These are phyloP conservation scores for Malbranchea zuffiana DNA, from an alignment of 2,329 filamentous ascomycete genomes.

Conservation along the genomic window DNA sequence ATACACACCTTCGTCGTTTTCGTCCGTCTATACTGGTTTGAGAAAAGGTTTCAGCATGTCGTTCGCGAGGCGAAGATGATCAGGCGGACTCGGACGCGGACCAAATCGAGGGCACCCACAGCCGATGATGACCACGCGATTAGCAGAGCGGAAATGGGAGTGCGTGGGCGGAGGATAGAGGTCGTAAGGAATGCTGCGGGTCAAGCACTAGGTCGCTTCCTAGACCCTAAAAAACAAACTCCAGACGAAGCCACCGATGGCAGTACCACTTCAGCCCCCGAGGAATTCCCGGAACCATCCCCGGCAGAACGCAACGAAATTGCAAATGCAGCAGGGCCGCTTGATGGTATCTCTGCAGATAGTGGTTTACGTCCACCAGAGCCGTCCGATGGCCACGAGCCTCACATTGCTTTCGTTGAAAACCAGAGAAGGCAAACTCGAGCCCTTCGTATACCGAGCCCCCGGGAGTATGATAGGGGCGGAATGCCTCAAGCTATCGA, in stretches of 20 bases:
- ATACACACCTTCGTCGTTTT: constrained; percentile 82
- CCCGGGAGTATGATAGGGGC: constrained; percentile 78
- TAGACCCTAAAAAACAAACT: constrained; percentile 20
- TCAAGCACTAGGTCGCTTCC: constrained; percentile 18
- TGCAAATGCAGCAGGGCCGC: constrained; percentile 14
- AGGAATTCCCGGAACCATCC: constrained; percentile 9
- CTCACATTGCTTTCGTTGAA: constrained; percentile 80
- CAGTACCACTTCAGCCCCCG: constrained; percentile 5
- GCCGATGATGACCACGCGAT: constrained; percentile 24
- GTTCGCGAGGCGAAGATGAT: constrained; percentile 59
- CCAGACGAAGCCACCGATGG: constrained; percentile 19
- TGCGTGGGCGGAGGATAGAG: constrained; percentile 29
- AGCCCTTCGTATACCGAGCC: constrained; percentile 79
- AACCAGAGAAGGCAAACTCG: constrained; percentile 67
- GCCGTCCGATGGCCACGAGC: constrained; percentile 51
- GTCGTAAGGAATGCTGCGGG: constrained; percentile 27
- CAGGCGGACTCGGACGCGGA: constrained; percentile 41
- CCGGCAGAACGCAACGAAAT: constrained; percentile 12
- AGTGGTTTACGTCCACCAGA: constrained; percentile 45
- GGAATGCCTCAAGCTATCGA: constrained; percentile 53
- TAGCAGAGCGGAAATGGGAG: constrained; percentile 28
- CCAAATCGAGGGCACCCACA: constrained; percentile 44
- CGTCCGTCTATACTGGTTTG: constrained; percentile 92
- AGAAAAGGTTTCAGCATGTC: constrained; percentile 83
- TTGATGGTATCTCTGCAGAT: constrained; percentile 40